Evolutionary conservation across 768 basidiomycete genomes (phyloP).

Genomic region (Mycena galericulata): DNA sequence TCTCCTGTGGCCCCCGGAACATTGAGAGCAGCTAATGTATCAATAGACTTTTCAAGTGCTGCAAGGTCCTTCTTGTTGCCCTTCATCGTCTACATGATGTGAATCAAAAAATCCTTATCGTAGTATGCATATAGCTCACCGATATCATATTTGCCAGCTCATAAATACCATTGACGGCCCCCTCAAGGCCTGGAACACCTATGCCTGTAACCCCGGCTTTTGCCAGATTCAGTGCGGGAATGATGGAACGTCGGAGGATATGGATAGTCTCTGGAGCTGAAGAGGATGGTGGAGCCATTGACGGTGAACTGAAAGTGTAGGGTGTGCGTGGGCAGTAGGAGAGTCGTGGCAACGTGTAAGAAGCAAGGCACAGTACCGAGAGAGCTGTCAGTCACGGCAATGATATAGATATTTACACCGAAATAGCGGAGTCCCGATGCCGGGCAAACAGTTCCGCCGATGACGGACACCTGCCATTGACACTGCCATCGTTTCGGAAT

Average conservation of each 20-base stretch:
- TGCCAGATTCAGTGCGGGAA: background rate
- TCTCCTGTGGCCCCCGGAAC: background rate
- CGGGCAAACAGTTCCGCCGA: too few relatives aligned
- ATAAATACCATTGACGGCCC: background rate
- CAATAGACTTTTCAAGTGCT: background rate
- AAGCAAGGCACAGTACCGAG: too few relatives aligned
- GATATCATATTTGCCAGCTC: constrained; percentile 3
- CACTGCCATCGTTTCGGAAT: too few relatives aligned
- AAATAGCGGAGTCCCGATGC: too few relatives aligned
- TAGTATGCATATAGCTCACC: background rate
- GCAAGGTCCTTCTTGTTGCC: background rate
- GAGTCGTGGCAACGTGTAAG: too few relatives aligned
- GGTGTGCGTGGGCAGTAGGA: too few relatives aligned
- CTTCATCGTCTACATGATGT: constrained; percentile 2
- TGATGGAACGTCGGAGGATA: background rate
- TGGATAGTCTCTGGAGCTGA: too few relatives aligned
- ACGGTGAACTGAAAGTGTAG: too few relatives aligned
- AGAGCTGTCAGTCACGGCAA: too few relatives aligned
- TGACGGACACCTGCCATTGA: too few relatives aligned
- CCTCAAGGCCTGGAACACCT: background rate
- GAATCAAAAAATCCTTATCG: background rate
- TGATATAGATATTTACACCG: too few relatives aligned
- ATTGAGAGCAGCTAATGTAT: background rate
- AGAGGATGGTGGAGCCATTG: background rate
- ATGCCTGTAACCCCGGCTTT: constrained; percentile 1